These are phyloP conservation scores for Angomonas deanei DNA, from an alignment of 208 protist genomes.

Conservation along the genomic window DNA sequence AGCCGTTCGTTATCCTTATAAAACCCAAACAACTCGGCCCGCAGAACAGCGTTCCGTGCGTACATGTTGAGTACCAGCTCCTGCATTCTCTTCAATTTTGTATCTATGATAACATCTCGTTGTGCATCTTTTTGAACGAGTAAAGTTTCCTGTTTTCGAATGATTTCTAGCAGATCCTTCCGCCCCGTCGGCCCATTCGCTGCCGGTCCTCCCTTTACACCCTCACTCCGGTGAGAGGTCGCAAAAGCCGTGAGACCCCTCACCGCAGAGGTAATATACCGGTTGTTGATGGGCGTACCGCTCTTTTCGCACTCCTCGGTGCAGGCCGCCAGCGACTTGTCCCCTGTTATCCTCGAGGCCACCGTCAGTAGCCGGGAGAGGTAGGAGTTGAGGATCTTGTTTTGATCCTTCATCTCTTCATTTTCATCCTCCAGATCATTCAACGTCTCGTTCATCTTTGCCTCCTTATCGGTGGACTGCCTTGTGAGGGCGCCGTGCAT, in stretches of 20 bases:
- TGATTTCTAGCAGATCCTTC: slow-evolving; percentile 26
- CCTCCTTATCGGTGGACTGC: slow-evolving; percentile 14
- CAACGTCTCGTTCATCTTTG: slow-evolving; percentile 25
- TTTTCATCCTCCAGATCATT: slow-evolving; percentile 50
- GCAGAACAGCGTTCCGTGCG: slow-evolving; percentile 36
- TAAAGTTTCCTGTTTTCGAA: slow-evolving; percentile 35
- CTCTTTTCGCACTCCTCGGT: neutral
- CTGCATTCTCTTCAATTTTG: slow-evolving; percentile 85
- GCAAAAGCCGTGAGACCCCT: slow-evolving; percentile 37
- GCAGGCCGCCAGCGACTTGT: slow-evolving; percentile 16
- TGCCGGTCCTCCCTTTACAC: neutral
- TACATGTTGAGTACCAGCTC: slow-evolving; percentile 65
- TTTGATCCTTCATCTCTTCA: slow-evolving; percentile 39
- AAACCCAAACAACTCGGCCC: slow-evolving; percentile 37
- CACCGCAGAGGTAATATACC: slow-evolving; percentile 37
- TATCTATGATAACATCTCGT: slow-evolving; percentile 77
- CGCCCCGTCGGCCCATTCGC: neutral
- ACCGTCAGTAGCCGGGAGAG: slow-evolving; percentile 59
- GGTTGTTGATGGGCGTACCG: neutral
- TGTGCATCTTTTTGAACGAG: slow-evolving; percentile 57
- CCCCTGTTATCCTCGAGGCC: slow-evolving; percentile 32
- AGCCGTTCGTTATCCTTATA: slow-evolving; percentile 55
- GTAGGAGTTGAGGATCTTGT: slow-evolving; percentile 46
- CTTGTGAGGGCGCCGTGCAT: slow-evolving; percentile 19
- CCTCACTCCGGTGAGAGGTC: neutral